Base-by-base conservation (phyloP, 768 basidiomycete genomes). In the Cantharellus anzutake region DNA sequence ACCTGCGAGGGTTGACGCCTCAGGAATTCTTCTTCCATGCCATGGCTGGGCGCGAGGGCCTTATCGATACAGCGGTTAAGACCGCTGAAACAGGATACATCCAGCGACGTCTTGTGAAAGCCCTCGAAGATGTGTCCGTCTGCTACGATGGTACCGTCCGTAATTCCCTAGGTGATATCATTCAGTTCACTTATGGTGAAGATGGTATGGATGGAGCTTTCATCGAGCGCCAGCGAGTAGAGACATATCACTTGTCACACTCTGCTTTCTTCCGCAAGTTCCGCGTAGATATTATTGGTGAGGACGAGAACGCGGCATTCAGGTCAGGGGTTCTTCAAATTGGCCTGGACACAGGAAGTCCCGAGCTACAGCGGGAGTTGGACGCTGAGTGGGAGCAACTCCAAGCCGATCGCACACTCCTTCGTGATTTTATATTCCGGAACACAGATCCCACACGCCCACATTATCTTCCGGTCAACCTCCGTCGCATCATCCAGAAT, bases 1-100 rank as follows among this genome's bases (percentile, higher is more conserved):
- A 98, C 67, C 76, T 98, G 41, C 86, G 93, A 60, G 93, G 96
- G 35, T 70, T 99, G 61, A 98, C 93, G 2, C 94, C 96, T 0
- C 92, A 97, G 64, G 96, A 99, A 68, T 99, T 90, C 77, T 98
- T 98, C 78, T 98, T 99, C 82, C 96, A 99, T 71, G 96, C 96
- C 60, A 98, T 98, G 94, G 94, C 94, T 66, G 94, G 96, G 71
- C 88, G 96, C 65, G 96, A 98, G 72, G 96, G 96, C 76, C 73
- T 99, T 58, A 97, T 98, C 67, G 96, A 99, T 77, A 98, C 96
- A 2, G 96, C 96, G 44, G 93, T 99, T 70, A 99, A 99, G 76
- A 99, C 96, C 3, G 96, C 96, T 52, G 96, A 99, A 73, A 98
- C 96, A 0, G 96, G 96, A 64, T 98, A 98, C 70, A 99, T 98